These are phyloP conservation scores for Karstenula rhodostoma DNA, from an alignment of 2,329 filamentous ascomycete species.

Conservation along the genomic window DNA sequence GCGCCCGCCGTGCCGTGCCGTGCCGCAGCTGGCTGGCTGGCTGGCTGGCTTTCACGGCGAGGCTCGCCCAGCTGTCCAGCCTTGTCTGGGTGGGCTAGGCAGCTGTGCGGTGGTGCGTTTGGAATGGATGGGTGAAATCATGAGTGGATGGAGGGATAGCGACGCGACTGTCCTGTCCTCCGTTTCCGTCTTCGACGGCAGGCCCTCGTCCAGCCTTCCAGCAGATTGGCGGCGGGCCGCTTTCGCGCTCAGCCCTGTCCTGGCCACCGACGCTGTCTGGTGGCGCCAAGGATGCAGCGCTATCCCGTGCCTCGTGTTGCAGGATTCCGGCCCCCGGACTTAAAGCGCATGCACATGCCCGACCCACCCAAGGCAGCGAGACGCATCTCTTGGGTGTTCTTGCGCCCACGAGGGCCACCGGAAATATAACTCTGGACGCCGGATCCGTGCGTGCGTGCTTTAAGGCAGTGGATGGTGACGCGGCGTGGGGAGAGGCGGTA, in stretches of 20 bases:
- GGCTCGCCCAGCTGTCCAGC: no score
- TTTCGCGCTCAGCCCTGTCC: neutral
- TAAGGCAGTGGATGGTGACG: neutral
- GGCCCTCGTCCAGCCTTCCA: constrained; percentile 6
- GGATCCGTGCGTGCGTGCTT: neutral
- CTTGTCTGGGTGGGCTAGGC: no score
- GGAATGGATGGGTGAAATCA: no score
- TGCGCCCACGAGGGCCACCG: neutral
- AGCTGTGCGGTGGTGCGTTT: no score
- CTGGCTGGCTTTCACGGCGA: no score
- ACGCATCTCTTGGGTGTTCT: constrained; percentile 7
- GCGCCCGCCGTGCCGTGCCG: no score
- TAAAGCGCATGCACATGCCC: neutral
- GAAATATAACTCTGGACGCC: neutral
- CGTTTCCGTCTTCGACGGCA: neutral
- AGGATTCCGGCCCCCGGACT: neutral
- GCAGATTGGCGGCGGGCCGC: neutral
- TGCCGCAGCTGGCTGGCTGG: no score
- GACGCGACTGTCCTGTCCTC: no score
- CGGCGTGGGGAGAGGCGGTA: neutral
- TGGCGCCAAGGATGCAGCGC: neutral
- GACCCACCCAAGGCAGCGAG: neutral
- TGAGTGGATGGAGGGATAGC: no score
- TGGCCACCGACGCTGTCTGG: neutral
- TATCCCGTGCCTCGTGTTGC: neutral